These are phyloP conservation scores for Pythium phragmiticola DNA, from an alignment of 352 stramenopile species.

Conservation along the genomic window DNA sequence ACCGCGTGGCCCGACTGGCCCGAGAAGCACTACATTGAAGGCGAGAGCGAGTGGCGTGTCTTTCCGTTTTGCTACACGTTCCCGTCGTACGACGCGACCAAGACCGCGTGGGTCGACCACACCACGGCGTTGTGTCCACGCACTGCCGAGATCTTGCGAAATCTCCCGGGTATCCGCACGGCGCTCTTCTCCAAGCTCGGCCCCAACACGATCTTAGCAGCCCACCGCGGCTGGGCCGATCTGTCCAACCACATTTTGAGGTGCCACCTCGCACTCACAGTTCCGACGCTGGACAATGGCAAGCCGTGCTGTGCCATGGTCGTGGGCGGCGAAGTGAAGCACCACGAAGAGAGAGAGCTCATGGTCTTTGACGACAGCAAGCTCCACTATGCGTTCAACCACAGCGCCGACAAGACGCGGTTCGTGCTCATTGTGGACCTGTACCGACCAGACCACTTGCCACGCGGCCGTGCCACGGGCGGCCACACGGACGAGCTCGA, in stretches of 20 bases:
- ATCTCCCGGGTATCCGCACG: slow-evolving; percentile 70
- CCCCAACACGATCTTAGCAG: slow-evolving; percentile 63
- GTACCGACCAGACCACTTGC: slow-evolving; percentile 78
- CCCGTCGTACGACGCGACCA: slow-evolving; percentile 78
- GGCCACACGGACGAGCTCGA: slow-evolving; percentile 88
- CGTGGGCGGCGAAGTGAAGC: slow-evolving; percentile 63
- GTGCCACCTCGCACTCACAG: slow-evolving; percentile 70
- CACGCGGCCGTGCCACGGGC: slow-evolving; percentile 72
- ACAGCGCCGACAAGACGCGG: slow-evolving; percentile 59
- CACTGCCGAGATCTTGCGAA: slow-evolving; percentile 69
- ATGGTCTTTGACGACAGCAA: slow-evolving; percentile 93
- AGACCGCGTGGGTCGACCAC: slow-evolving; percentile 77
- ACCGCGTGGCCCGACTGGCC: slow-evolving; percentile 82
- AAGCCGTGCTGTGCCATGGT: slow-evolving; percentile 75
- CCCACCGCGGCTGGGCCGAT: slow-evolving; percentile 86
- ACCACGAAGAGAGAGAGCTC: slow-evolving; percentile 73
- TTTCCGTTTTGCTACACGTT: slow-evolving; percentile 92
- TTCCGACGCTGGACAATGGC: slow-evolving; percentile 56
- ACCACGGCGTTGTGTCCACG: slow-evolving; percentile 78
- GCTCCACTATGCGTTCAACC: slow-evolving; percentile 87
- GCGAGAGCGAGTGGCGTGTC: slow-evolving; percentile 77
- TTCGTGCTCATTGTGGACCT: slow-evolving; percentile 89
- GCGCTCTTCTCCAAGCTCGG: slow-evolving; percentile 91
- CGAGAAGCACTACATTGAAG: slow-evolving; percentile 80
- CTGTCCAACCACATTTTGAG: slow-evolving; percentile 89